Evolutionary conservation across 345 rosid genomes (phyloP), one percentile per base, ranked within the genome.

Genomic region (Abelmoschus esculentus): DNA sequence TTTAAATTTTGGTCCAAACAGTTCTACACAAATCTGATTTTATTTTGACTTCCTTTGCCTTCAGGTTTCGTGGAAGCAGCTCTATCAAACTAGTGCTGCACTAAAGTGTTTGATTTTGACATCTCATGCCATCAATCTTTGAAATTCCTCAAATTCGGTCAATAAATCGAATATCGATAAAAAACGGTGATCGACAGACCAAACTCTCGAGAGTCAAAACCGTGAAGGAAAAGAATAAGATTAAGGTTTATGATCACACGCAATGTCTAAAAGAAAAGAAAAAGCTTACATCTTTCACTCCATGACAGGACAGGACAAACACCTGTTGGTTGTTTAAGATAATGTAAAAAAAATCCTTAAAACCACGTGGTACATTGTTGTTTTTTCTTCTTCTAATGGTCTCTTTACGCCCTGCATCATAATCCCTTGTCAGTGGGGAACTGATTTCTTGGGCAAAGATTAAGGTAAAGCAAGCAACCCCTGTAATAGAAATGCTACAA

Each of bases 221-320:
- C 69, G 78, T 75, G 52, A 68, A 69, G 74, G 70, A 34, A 14
- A 53, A 61, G 61, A 54, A 72, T 54, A 72, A 61, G 70, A 71
- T 74, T 52, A 7, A 13, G 12, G 3, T 64, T 6, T 14, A 22
- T 47, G 66, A 28, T 73, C 57, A 60, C 61, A 28, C 19, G 7
- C 59, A 12, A 4, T 13, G 36, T 73, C 53, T 0, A 31, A 31
- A 38, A 47, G 11, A 42, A 40, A 7, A 40, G 5, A 61, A 15
- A 36, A 36, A 36, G 1, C 0, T 14, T 0, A 6, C 18, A 14
- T n/a, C 28, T 44, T 67, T 7, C 12, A 47, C n/a, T 9, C 0
- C 3, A 4, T 6, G 40, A 36, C 40, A 36, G 6, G 40, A 36
- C 40, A 36, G 6, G 40, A 36, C 59, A 50, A 46, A 66, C 28